A percentile compares a stretch with the other conserved stretches of the same genome.
Conservation (phyloP, 1,139 yeast species). For the Chernovozyma aurita region DNA sequence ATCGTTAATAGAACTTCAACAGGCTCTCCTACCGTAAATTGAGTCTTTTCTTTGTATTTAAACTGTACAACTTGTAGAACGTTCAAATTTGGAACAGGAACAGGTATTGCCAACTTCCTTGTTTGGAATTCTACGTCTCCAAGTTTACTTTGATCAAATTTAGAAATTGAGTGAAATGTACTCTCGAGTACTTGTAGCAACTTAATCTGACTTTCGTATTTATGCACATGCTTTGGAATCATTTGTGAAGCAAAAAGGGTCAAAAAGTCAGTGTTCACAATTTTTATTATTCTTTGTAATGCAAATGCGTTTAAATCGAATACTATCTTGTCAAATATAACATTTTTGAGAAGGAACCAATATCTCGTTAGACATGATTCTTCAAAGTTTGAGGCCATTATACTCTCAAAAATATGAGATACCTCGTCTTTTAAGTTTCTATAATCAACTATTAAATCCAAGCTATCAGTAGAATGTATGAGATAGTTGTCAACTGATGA, state of each 20-base stretch:
- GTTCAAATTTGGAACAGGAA: constrained; percentile 49
- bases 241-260: constrained; percentile 11
- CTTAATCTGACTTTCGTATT: constrained; percentile 10
- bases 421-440: constrained; percentile 45
- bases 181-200: constrained; percentile 6
- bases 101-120: constrained; percentile 37
- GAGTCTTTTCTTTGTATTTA: constrained; percentile 31
- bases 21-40: constrained; percentile 62
- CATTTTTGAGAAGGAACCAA: constrained; percentile 23
- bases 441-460: constrained; percentile 42
- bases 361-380: constrained; percentile 13
- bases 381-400: constrained; percentile 7
- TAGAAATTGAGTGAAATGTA: neutral
- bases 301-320: constrained; percentile 40
- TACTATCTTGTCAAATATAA: constrained; percentile 20
- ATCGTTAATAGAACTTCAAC: constrained; percentile 42
- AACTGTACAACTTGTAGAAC: constrained; percentile 49
- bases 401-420: constrained; percentile 12
- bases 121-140: constrained; percentile 2
- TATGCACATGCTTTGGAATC: constrained; percentile 14
- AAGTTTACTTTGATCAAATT: neutral
- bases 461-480: constrained; percentile 27
- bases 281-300: constrained; percentile 20
- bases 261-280: constrained; percentile 18
- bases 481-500: constrained; percentile 17